Conservation (phyloP, 176 grass and related monocot genomes). For the Aegilops umbellulata region DNA sequence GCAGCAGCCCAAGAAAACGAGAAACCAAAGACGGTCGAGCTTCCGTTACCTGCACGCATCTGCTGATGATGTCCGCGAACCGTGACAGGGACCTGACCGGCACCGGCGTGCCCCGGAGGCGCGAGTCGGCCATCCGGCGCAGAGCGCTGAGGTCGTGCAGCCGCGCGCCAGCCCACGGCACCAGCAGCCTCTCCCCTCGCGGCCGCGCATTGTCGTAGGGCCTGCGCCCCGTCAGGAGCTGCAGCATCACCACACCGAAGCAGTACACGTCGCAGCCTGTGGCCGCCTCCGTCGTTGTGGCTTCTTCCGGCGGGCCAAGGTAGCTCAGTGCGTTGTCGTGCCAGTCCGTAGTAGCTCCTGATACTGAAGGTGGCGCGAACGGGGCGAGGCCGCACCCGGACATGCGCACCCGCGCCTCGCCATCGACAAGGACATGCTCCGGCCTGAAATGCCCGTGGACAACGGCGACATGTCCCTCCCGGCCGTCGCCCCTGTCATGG, state of each 20-base stretch:
- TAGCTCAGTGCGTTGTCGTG: conserved; percentile 10
- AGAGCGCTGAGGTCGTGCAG: conserved; percentile 59
- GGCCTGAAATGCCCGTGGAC: conserved; percentile 48
- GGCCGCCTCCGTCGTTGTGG: neutral
- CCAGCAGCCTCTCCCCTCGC: conserved; percentile 43
- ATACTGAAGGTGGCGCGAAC: neutral
- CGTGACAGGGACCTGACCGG: conserved; percentile 56
- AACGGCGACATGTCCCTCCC: conserved; percentile 6
- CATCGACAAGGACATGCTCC: conserved; percentile 41
- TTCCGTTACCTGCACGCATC: conserved; percentile 48
- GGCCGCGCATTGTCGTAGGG: conserved; percentile 49
- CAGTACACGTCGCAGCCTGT: conserved; percentile 47
- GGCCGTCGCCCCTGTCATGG: conserved; percentile 8
- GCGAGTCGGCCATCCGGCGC: conserved; percentile 51
- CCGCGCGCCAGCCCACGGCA: conserved; percentile 47
- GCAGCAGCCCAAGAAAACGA: neutral
- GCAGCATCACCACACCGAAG: conserved; percentile 65
- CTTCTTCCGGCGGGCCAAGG: conserved; percentile 34
- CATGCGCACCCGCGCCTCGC: conserved; percentile 28
- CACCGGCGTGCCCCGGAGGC: neutral
- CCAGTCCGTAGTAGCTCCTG: neutral
- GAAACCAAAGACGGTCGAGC: neutral
- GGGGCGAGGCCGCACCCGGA: conserved; percentile 37
- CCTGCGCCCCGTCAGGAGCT: conserved; percentile 58
- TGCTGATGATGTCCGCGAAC: conserved; percentile 62